Conservation (phyloP, 2,329 filamentous ascomycete species). For the Emergomyces orientalis region DNA sequence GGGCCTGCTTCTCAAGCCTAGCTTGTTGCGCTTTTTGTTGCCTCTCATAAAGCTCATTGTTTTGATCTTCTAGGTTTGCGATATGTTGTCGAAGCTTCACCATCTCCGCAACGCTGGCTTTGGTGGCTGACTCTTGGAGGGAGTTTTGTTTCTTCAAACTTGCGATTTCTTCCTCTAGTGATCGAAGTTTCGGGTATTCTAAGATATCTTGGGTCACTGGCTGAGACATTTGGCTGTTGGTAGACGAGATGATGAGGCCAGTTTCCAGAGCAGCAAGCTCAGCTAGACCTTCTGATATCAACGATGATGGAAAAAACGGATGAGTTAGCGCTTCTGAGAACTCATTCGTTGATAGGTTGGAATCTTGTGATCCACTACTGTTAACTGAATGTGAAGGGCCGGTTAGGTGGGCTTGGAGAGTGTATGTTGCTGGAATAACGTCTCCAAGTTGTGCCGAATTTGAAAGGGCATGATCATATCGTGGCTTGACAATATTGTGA, state of each 20-base stretch:
- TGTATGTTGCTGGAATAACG: conserved; percentile 36
- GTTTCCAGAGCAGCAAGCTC: conserved; percentile 28
- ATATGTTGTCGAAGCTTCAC: conserved; percentile 30
- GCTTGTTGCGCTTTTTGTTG: conserved; percentile 27
- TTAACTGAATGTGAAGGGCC: conserved; percentile 15
- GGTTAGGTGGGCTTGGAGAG: conserved; percentile 32
- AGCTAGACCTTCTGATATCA: conserved; percentile 35
- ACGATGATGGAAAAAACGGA: conserved; percentile 29
- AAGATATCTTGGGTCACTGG: conserved; percentile 6
- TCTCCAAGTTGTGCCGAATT: conserved; percentile 28
- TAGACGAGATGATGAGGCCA: conserved; percentile 9
- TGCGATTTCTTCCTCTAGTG: conserved; percentile 33
- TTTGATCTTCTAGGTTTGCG: conserved; percentile 29
- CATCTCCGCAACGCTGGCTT: conserved; percentile 28
- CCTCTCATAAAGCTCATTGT: conserved; percentile 32
- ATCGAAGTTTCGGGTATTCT: conserved; percentile 20
- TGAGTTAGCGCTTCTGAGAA: conserved; percentile 34
- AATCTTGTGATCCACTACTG: conserved; percentile 9
- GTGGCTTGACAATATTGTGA: conserved; percentile 66
- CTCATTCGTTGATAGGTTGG: conserved; percentile 13
- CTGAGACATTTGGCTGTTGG: conserved; percentile 4
- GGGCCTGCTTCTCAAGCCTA: conserved; percentile 27
- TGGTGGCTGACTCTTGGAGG: conserved; percentile 27
- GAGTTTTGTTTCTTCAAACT: conserved; percentile 29
- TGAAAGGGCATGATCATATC: conserved; percentile 34